Evolutionary conservation across 169 alveolate species (phyloP), one percentile per base, ranked within the genome.

Genomic region (Plasmodium billcollinsi): DNA sequence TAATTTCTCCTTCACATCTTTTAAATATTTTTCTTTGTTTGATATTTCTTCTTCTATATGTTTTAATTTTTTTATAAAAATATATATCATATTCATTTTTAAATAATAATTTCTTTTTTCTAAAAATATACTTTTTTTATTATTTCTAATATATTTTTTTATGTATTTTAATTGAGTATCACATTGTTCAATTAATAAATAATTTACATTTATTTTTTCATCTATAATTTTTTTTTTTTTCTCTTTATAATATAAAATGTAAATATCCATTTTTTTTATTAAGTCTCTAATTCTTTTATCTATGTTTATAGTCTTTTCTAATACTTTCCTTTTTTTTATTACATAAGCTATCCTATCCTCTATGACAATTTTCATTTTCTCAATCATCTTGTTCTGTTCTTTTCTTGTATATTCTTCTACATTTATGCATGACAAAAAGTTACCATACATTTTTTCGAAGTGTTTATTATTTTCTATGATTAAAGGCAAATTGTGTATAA

Each of bases 211-310:
- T 24, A 62, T 11, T 21, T 43, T 21, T 6, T 18, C 26, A 6
- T 56, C 65, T 5, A 56, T 14, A 3, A 12, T 47, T 47, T 20
- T 29, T 61, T 7, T 59, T 43, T 62, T 21, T 75, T 47, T 26
- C 24, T 43, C 14, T 54, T n/a, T n/a, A 62, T 62, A 62, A 62
- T 62, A 62, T 21, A 14, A 62, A 62, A 62, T 62, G 33, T 62
- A 62, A 18, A 12, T 62, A 4, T 83, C 74, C 29, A 65, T 29
- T 70, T 67, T 70, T 6, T 20, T 47, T 29, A 83, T 20, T 18
- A 15, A 39, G 3, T 83, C 74, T 62, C 85, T 83, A 39, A 70
- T 83, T 39, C 45, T 72, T 21, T 70, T 83, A 24, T 83, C 91
- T 52, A 45, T 69, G 2, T 58, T 62, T 33, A 74, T 26, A 18